phyloP scores from a whole-genome alignment of 495 filamentous ascomycete species.

The Aspergillus sclerotioniger region DNA sequence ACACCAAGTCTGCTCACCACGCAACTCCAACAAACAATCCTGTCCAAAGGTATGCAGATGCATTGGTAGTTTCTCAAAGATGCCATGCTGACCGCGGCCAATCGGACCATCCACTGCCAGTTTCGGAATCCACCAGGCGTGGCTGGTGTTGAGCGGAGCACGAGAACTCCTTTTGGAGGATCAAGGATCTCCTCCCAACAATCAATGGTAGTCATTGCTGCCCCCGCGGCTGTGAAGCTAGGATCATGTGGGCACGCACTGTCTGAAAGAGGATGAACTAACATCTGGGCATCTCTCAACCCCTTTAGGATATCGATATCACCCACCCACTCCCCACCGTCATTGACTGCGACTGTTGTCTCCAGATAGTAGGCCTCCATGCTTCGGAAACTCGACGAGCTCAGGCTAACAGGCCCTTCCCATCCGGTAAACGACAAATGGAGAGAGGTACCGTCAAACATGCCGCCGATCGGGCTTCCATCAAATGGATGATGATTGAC shows the following conservation, averaged over 20 bases:
- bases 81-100: constrained; percentile 7
- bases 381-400: not conserved
- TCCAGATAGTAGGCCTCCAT: constrained; percentile 13
- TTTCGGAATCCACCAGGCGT: not conserved
- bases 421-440: constrained; percentile 14
- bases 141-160: constrained; percentile 5
- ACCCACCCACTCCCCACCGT: constrained; percentile 11
- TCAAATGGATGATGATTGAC: constrained; percentile 13
- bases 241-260: not conserved
- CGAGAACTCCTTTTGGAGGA: not conserved
- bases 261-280: not conserved
- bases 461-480: not conserved
- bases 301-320: constrained; percentile 11
- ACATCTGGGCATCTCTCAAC: not conserved
- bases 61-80: constrained; percentile 6
- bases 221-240: not conserved
- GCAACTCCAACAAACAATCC: constrained; percentile 4
- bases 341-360: constrained; percentile 5
- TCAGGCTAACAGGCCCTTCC: constrained; percentile 6
- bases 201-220: constrained; percentile 6
- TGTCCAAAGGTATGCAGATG: constrained; percentile 3
- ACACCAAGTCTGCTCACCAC: not conserved
- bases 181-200: constrained; percentile 7
- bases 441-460: constrained; percentile 9
- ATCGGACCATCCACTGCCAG: constrained; percentile 10